Conservation (phyloP, 192 early-diverging fungal species). For the Rhizophagus clarus region DNA sequence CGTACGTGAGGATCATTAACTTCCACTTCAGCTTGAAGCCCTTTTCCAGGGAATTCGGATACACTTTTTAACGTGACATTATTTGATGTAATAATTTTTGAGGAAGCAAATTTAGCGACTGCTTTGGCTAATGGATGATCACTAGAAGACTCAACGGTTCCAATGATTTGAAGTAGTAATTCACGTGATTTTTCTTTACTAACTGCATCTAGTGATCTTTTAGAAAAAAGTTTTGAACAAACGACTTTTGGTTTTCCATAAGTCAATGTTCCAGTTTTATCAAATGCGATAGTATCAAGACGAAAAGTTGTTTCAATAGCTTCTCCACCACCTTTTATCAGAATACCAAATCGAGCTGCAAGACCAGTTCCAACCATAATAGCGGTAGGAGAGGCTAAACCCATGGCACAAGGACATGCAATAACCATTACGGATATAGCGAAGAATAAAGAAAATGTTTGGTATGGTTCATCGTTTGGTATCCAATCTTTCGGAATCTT, state of each 20-base stretch:
- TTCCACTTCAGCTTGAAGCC: constrained; percentile 53
- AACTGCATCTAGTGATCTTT: background rate
- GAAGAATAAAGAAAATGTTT: constrained; percentile 55
- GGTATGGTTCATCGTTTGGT: constrained; percentile 46
- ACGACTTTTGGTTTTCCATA: constrained; percentile 66
- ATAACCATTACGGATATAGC: constrained; percentile 68
- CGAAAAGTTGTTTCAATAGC: constrained; percentile 68
- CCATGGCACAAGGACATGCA: constrained; percentile 74
- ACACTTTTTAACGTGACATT: constrained; percentile 7
- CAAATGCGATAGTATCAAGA: constrained; percentile 71
- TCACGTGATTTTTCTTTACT: background rate
- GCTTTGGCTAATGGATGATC: constrained; percentile 75
- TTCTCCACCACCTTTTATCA: constrained; percentile 75
- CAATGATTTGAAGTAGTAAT: constrained; percentile 43
- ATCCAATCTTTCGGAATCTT: constrained; percentile 46
- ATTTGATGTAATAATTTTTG: constrained; percentile 14
- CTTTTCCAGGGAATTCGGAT: constrained; percentile 56
- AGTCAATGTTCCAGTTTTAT: constrained; percentile 87
- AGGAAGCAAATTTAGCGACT: constrained; percentile 39
- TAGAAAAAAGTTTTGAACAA: constrained; percentile 34
- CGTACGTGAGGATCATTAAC: constrained; percentile 32
- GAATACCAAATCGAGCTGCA: constrained; percentile 62
- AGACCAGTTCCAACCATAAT: constrained; percentile 77
- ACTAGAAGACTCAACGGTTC: constrained; percentile 54
- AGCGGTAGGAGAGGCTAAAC: constrained; percentile 70